Evolutionary conservation across 2,329 filamentous ascomycete genomes (phyloP).

Genomic region (Penicillium nordicum): DNA sequence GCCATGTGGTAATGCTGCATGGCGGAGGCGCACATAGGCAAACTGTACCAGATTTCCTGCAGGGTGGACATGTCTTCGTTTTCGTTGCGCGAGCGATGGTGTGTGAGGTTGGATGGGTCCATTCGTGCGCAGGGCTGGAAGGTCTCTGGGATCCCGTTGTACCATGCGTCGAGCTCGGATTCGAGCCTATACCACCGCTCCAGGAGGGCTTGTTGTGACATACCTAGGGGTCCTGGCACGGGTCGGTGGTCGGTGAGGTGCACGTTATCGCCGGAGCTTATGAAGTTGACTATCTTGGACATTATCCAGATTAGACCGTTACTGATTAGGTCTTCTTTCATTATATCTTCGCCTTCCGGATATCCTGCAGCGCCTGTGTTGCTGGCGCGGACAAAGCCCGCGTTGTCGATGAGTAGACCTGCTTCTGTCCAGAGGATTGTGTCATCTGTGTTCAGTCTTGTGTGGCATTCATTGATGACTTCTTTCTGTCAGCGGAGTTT

Average conservation of each 20-base stretch:
- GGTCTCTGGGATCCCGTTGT: constrained; percentile 56
- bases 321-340: constrained; percentile 62
- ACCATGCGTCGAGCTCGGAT: constrained; percentile 58
- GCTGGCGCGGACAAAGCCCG: constrained; percentile 49
- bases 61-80: constrained; percentile 41
- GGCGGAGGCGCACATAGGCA: constrained; percentile 63
- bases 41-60: constrained; percentile 61
- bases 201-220: constrained; percentile 43
- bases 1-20: constrained; percentile 50
- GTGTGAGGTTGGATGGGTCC: constrained; percentile 32
- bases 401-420: constrained; percentile 56
- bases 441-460: constrained; percentile 60
- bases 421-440: constrained; percentile 62
- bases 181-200: constrained; percentile 52
- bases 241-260: constrained; percentile 27
- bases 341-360: constrained; percentile 41
- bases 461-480: constrained; percentile 58
- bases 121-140: constrained; percentile 57
- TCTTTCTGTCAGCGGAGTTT: background rate
- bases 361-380: constrained; percentile 35
- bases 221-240: constrained; percentile 30
- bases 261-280: constrained; percentile 55
- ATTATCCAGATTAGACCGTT: constrained; percentile 65
- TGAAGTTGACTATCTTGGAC: constrained; percentile 64
- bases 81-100: constrained; percentile 25